Conservation (phyloP, 306 rosid species). For the Sophora flavescens region DNA sequence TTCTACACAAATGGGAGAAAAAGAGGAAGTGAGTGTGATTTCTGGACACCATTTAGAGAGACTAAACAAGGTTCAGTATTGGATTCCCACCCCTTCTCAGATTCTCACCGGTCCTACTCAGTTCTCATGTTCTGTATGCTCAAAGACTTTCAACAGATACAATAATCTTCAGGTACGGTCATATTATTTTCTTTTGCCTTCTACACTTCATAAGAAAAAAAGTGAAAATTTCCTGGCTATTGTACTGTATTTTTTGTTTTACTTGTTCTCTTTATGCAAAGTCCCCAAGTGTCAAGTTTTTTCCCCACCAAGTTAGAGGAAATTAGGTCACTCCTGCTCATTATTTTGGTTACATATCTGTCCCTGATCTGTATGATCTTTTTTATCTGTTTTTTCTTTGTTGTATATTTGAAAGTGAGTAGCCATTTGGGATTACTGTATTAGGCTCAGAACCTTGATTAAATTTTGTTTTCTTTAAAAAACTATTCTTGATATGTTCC, state of each 20-base stretch:
- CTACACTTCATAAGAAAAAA: no score
- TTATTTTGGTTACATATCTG: background rate
- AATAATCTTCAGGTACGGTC: constrained; percentile 82
- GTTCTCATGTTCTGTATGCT: constrained; percentile 78
- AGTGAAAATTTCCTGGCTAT: no score
- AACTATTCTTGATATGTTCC: constrained; percentile 47
- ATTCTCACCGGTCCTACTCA: constrained; percentile 89
- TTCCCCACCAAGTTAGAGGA: background rate
- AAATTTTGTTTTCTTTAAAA: constrained; percentile 39
- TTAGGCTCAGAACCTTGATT: constrained; percentile 34
- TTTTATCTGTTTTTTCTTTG: background rate
- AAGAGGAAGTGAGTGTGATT: constrained; percentile 36
- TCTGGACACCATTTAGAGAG: constrained; percentile 52
- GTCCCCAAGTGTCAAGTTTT: background rate
- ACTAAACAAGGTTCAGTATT: constrained; percentile 68
- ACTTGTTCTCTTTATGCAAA: background rate
- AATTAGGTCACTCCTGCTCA: constrained; percentile 11
- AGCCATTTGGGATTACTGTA: constrained; percentile 42
- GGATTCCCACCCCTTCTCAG: constrained; percentile 93
- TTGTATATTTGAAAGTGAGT: constrained; percentile 21
- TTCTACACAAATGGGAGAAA: constrained; percentile 41
- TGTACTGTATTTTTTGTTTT: no score
- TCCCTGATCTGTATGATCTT: constrained; percentile 49
- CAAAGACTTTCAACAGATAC: constrained; percentile 87
- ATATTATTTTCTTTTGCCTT: background rate